phyloP scores from a whole-genome alignment of 805 yeast genomes.

The Saturnispora halmiae region DNA sequence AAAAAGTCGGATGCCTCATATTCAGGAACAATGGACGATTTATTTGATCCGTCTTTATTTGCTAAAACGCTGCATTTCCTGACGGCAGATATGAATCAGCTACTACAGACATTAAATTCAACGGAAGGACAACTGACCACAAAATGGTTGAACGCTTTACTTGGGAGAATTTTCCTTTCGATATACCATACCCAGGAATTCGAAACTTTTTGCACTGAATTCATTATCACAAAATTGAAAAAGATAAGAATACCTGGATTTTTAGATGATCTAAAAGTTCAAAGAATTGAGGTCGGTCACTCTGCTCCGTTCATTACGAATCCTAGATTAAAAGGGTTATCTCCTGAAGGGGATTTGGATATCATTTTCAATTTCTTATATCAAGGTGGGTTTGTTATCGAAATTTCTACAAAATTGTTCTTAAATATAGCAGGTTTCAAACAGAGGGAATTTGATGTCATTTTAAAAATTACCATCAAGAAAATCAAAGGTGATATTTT shows the following conservation, averaged over 20 bases:
- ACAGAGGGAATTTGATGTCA: slow-evolving; percentile 63
- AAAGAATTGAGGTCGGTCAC: slow-evolving; percentile 63
- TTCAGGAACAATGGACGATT: slow-evolving; percentile 16
- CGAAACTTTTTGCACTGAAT: slow-evolving; percentile 46
- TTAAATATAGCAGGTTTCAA: slow-evolving; percentile 63
- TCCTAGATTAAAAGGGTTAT: slow-evolving; percentile 57
- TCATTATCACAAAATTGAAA: slow-evolving; percentile 61
- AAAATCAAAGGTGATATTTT: slow-evolving; percentile 67
- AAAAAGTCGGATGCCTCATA: slow-evolving; percentile 28
- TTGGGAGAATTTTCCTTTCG: slow-evolving; percentile 75
- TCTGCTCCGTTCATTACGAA: slow-evolving; percentile 73
- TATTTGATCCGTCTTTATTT: slow-evolving; percentile 38
- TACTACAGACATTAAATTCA: slow-evolving; percentile 71
- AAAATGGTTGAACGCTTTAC: slow-evolving; percentile 82
- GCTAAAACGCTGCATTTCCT: slow-evolving; percentile 69
- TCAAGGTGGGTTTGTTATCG: slow-evolving; percentile 65
- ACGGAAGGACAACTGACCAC: slow-evolving; percentile 76
- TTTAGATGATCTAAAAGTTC: slow-evolving; percentile 71
- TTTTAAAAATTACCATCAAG: slow-evolving; percentile 58
- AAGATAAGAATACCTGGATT: slow-evolving; percentile 83
- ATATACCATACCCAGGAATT: slow-evolving; percentile 64
- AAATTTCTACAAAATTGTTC: slow-evolving; percentile 71
- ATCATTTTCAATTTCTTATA: slow-evolving; percentile 57
- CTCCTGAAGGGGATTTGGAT: slow-evolving; percentile 71
- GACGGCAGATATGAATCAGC: slow-evolving; percentile 59